These are phyloP conservation scores for Panaeolus cyanescens DNA, from an alignment of 768 basidiomycete species.

Conservation along the genomic window DNA sequence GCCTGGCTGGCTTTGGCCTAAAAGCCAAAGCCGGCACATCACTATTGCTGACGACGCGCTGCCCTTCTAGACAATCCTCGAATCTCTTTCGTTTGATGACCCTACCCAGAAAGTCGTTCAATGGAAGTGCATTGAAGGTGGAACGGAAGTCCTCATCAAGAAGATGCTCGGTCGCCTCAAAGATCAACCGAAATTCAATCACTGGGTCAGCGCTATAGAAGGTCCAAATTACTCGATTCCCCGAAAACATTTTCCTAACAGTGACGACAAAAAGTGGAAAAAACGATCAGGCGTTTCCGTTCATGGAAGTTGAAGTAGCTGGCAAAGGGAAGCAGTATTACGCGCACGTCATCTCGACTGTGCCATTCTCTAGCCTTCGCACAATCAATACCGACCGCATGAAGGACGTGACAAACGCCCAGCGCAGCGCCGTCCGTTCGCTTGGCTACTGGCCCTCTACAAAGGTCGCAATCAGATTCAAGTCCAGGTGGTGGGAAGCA, in stretches of 20 bases:
- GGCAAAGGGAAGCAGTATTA: constrained; percentile 10
- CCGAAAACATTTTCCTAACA: no score
- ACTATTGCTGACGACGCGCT: no score
- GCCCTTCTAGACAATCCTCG: constrained; percentile 13
- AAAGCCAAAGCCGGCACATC: no score
- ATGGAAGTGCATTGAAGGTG: constrained; percentile 18
- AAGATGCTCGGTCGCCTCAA: constrained; percentile 7
- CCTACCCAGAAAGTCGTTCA: constrained; percentile 8
- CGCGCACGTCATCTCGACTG: constrained; percentile 16
- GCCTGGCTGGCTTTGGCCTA: no score
- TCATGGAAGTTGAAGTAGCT: constrained; percentile 10
- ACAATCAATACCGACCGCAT: constrained; percentile 9
- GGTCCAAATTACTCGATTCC: no score
- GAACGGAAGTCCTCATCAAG: constrained; percentile 8
- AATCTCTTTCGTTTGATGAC: constrained; percentile 14
- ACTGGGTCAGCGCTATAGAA: constrained; percentile 12
- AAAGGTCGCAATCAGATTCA: constrained; percentile 16
- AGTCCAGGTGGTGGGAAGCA: constrained; percentile 15
- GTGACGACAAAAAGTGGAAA: no score
- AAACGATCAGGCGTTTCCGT: no score
- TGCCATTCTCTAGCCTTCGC: constrained; percentile 11
- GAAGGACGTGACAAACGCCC: constrained; percentile 9
- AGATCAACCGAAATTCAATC: constrained; percentile 4
- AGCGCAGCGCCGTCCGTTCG: constrained; percentile 12
- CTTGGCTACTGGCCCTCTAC: constrained; percentile 12